These are phyloP conservation scores for Eucalyptus urophylla DNA, from an alignment of 345 rosid species.

Conservation along the genomic window DNA sequence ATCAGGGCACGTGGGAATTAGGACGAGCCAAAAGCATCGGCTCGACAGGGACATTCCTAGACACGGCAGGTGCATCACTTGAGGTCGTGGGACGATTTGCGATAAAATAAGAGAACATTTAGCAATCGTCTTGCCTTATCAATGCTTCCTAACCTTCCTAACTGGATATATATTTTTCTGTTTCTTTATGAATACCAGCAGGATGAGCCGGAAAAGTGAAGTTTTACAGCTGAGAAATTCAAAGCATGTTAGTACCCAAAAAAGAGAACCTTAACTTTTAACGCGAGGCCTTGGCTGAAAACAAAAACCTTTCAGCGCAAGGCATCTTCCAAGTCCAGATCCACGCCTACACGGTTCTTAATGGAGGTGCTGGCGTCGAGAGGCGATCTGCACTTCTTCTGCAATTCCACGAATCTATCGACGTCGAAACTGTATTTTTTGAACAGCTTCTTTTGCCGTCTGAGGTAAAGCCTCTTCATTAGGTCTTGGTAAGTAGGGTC, in stretches of 20 bases:
- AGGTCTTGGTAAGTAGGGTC: slow-evolving; percentile 95
- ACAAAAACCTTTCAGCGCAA: slow-evolving; percentile 16
- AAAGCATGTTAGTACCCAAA: background rate
- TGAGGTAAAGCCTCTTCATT: slow-evolving; percentile 80
- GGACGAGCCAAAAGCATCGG: background rate
- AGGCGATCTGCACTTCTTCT: slow-evolving; percentile 37
- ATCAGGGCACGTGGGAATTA: background rate
- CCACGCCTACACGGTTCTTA: slow-evolving; percentile 47
- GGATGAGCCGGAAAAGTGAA: background rate
- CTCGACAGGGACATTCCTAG: background rate
- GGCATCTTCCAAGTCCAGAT: slow-evolving; percentile 66
- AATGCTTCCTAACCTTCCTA: background rate
- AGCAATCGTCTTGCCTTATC: background rate
- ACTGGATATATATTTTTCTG: background rate
- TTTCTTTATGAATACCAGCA: background rate
- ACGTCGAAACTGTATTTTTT: slow-evolving; percentile 50
- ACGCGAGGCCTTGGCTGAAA: background rate
- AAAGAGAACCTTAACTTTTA: background rate
- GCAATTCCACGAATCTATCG: slow-evolving; percentile 59
- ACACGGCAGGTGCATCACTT: background rate
- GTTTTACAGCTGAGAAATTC: background rate
- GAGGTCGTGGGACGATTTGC: background rate
- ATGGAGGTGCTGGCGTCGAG: slow-evolving; percentile 39
- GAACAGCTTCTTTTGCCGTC: slow-evolving; percentile 73
- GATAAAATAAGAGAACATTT: background rate